Evolutionary conservation across 2,329 filamentous ascomycete species (phyloP), one percentile per base, ranked within the genome.

Genomic region (Pyricularia grisea): DNA sequence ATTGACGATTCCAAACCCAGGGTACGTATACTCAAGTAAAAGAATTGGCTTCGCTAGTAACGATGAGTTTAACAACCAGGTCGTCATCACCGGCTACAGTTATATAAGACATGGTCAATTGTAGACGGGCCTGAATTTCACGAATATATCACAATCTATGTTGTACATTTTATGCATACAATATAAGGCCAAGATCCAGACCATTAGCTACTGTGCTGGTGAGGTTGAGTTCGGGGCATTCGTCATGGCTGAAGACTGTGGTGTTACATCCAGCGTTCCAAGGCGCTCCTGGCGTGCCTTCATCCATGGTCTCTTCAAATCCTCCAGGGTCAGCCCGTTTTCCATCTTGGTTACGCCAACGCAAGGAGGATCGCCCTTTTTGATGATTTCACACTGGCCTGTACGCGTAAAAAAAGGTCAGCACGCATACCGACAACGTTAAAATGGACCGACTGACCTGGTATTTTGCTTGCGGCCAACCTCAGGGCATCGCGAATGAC

Each of bases 401-500:
- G 69, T 17, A 55, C 33, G 10, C 23, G 23, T 27, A 25, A 25
- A 23, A 23, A 27, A 14, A 61, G 3, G 33, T 61, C 58, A 61
- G 58, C 25, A 27, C 9, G 11, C 9, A 61, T 61, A 28, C 11
- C 0, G 10, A 20, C n/a, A 2, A 55, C 20, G 20, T 55, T 12
- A 61, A 12, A 14, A 27, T n/a, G 11, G 23, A 14, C 58, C 58
- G 31, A 81, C 88, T 78, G 81, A 93, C 92, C 93, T 67, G 95
- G 95, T 79, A 99, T 83, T 83, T 99, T 99, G 80, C 96, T 93
- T 61, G 92, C 95, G 20, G 95, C 95, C 78, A 99, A 82, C 72
- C 95, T 87, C 81, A 99, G 97, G 36, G 95, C 95, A 83, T 99
- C 95, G 73, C 90, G 88, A 27, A 92, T 94, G 72, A 99, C 89